Evolutionary conservation across 148 eudicot genomes (phyloP).

Genomic region (Polygonum aviculare): DNA sequence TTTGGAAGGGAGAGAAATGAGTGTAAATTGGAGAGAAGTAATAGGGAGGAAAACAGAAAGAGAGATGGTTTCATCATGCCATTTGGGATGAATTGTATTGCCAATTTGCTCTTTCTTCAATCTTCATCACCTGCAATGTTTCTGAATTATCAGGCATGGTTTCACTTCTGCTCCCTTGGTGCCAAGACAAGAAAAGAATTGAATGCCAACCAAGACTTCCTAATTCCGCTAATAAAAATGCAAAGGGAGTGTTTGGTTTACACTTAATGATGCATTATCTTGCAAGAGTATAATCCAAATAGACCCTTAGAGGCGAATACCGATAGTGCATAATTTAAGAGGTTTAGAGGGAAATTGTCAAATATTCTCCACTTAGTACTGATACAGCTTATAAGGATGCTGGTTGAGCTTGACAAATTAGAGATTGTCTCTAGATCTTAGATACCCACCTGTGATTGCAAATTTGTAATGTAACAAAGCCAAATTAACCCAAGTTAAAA

Average conservation of each 20-base stretch:
- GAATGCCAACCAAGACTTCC: no score
- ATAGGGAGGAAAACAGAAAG: background rate
- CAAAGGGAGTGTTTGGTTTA: no score
- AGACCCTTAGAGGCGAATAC: no score
- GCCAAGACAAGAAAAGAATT: background rate
- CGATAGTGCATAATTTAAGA: background rate
- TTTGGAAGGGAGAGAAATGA: background rate
- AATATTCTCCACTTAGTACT: background rate
- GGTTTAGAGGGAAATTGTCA: background rate
- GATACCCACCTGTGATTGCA: background rate
- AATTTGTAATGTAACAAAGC: background rate
- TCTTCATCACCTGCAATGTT: background rate
- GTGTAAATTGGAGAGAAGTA: background rate
- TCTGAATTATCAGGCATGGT: background rate
- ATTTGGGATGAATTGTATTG: background rate
- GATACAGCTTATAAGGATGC: background rate
- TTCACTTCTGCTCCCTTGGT: background rate
- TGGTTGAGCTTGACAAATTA: background rate
- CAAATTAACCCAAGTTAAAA: background rate
- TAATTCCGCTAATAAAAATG: no score
- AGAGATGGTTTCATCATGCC: background rate
- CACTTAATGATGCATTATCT: no score
- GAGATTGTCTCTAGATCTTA: background rate
- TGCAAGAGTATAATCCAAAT: no score
- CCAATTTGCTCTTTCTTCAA: background rate